Evolutionary conservation across 1,284 basidiomycete species (phyloP).

Genomic region (Cystobasidium slooffiae): DNA sequence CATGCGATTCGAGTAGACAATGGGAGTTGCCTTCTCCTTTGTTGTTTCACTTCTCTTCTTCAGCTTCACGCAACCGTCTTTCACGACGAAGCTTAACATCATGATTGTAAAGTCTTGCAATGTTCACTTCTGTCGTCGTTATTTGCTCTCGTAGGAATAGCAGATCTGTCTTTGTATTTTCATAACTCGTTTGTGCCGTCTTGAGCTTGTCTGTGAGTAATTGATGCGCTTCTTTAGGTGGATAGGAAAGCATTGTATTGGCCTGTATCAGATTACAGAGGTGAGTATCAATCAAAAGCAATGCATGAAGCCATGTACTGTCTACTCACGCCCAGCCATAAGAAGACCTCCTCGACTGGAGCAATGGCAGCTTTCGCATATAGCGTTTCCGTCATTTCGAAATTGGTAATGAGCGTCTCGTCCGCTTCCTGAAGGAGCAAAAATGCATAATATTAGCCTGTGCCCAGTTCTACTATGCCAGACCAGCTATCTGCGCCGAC

Average conservation of each 20-base stretch:
- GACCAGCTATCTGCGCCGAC: slow-evolving; percentile 54
- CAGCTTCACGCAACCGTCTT: slow-evolving; percentile 50
- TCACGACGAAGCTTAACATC: slow-evolving; percentile 83
- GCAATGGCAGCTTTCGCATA: slow-evolving; percentile 88
- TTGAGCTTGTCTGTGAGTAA: slow-evolving; percentile 79
- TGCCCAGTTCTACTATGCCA: neutral
- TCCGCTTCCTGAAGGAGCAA: slow-evolving; percentile 51
- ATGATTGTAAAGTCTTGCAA: slow-evolving; percentile 94
- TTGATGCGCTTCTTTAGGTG: slow-evolving; percentile 75
- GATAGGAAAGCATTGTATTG: slow-evolving; percentile 97
- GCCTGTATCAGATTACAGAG: slow-evolving; percentile 64
- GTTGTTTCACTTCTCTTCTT: slow-evolving; percentile 19
- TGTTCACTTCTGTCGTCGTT: slow-evolving; percentile 98
- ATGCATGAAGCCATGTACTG: neutral
- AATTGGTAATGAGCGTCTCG: slow-evolving; percentile 78
- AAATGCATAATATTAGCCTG: neutral
- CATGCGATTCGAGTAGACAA: no score
- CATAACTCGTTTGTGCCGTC: slow-evolving; percentile 71
- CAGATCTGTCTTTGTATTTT: slow-evolving; percentile 80
- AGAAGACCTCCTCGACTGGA: slow-evolving; percentile 83
- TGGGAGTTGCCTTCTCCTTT: neutral
- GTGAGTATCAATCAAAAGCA: slow-evolving; percentile 43
- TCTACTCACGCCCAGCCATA: slow-evolving; percentile 90
- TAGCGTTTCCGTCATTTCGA: slow-evolving; percentile 94
- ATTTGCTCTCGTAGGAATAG: slow-evolving; percentile 94